Conservation (phyloP, 441 rosid genomes). For the Macaranga tanarius region DNA sequence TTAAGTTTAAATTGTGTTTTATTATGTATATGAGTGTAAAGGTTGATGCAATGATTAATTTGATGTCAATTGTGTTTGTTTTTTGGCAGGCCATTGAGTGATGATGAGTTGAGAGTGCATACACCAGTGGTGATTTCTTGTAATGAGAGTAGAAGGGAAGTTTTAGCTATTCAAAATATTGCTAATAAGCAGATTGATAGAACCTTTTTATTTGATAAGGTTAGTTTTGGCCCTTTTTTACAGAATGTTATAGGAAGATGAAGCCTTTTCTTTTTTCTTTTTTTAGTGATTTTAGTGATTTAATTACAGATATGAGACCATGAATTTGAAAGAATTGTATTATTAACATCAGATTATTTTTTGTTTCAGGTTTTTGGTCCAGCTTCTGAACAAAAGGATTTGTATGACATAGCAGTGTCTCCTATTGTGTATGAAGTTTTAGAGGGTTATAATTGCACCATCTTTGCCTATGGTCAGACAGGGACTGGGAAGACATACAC, state of each 20-base stretch:
- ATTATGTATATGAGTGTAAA: too few relatives aligned
- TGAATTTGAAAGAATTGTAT: too few relatives aligned
- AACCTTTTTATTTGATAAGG: slow-evolving; percentile 94
- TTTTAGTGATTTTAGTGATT: neutral
- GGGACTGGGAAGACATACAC: slow-evolving; percentile 99
- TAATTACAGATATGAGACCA: neutral
- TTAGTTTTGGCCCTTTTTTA: slow-evolving; percentile 17
- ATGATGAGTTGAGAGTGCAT: slow-evolving; percentile 70
- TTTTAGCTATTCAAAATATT: slow-evolving; percentile 72
- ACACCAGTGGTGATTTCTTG: slow-evolving; percentile 87
- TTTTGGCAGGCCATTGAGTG: slow-evolving; percentile 72
- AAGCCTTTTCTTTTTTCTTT: neutral
- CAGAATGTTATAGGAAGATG: neutral
- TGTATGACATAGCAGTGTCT: slow-evolving; percentile 79
- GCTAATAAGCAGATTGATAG: slow-evolving; percentile 98
- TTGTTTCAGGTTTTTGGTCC: slow-evolving; percentile 88
- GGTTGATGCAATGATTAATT: too few relatives aligned
- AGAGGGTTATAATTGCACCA: slow-evolving; percentile 97
- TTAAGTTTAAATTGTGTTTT: too few relatives aligned
- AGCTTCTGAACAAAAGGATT: slow-evolving; percentile 74
- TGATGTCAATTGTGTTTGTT: slow-evolving; percentile 6
- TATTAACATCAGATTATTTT: slow-evolving; percentile 10
- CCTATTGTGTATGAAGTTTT: slow-evolving; percentile 97
- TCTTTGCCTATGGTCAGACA: slow-evolving; percentile 98
- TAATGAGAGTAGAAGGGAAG: slow-evolving; percentile 84